Evolutionary conservation across 2,329 filamentous ascomycete species (phyloP).

Genomic region (Fusarium sp.): DNA sequence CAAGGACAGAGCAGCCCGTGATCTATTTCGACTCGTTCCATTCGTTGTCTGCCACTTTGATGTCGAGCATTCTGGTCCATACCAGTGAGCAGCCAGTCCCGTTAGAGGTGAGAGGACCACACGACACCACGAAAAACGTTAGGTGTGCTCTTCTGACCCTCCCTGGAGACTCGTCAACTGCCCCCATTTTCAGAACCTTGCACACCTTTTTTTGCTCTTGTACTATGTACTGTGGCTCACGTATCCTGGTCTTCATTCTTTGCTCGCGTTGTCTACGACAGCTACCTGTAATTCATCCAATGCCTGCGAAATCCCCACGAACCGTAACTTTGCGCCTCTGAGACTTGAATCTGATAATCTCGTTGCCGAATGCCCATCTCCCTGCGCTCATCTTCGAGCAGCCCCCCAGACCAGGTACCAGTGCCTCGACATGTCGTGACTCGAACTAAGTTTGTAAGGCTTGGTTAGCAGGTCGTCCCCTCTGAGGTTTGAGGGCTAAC

Average conservation of each 20-base stretch:
- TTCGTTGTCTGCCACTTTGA: conserved; percentile 25
- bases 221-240: conserved; percentile 18
- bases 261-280: conserved; percentile 28
- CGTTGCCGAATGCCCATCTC: conserved; percentile 20
- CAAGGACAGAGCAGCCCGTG: conserved; percentile 30
- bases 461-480: conserved; percentile 21
- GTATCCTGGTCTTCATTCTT: conserved; percentile 35
- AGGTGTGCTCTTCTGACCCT: conserved; percentile 40
- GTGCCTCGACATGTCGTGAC: conserved; percentile 11
- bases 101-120: conserved; percentile 33
- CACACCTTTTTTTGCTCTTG: conserved; percentile 26
- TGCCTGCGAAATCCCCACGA: conserved; percentile 35
- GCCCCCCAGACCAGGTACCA: conserved; percentile 6
- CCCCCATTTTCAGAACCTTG: conserved; percentile 32
- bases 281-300: conserved; percentile 11
- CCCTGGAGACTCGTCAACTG: conserved; percentile 14
- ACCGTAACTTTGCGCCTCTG: conserved; percentile 16
- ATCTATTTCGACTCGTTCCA: conserved; percentile 37
- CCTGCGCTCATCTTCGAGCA: conserved; percentile 17
- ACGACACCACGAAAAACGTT: conserved; percentile 31
- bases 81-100: conserved; percentile 38
- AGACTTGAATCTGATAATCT: conserved; percentile 14
- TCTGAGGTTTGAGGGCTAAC: background rate
- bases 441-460: conserved; percentile 33
- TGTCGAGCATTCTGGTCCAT: conserved; percentile 31